Conservation (phyloP, 2,329 filamentous ascomycete genomes). For the Trichoderma koningii region DNA sequence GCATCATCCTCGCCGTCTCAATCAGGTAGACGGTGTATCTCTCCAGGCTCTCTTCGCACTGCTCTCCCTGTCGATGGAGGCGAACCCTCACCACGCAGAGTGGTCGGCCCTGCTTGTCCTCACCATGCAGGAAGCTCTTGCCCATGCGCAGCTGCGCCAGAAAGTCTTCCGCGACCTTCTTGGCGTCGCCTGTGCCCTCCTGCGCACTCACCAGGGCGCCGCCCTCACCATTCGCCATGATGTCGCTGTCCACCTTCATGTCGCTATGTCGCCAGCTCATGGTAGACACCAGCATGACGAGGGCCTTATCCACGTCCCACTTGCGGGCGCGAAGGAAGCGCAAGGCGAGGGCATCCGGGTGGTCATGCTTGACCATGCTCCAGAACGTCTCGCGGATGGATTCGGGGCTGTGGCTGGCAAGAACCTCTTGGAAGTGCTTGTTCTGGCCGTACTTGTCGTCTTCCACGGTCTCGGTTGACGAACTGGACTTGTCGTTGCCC, state of each 20-base stretch:
- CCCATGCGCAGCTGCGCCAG: conserved; percentile 82
- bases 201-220: conserved; percentile 63
- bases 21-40: conserved; percentile 92
- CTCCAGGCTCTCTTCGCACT: conserved; percentile 79
- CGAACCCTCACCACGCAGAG: conserved; percentile 84
- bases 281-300: conserved; percentile 92
- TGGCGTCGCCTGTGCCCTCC: conserved; percentile 56
- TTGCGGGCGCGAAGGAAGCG: conserved; percentile 87
- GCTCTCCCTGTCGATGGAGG: conserved; percentile 78
- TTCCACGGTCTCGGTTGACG: conserved; percentile 42
- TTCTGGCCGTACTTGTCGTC: conserved; percentile 94
- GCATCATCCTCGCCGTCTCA: conserved; percentile 84
- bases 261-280: conserved; percentile 87
- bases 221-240: conserved; percentile 76
- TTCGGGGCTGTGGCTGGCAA: conserved; percentile 76
- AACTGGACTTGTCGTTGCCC: conserved; percentile 48
- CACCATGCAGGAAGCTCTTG: conserved; percentile 89
- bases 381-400: conserved; percentile 80
- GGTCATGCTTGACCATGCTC: conserved; percentile 92
- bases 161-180: conserved; percentile 71
- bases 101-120: conserved; percentile 80
- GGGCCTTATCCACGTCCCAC: conserved; percentile 91
- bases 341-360: conserved; percentile 82
- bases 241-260: conserved; percentile 85
- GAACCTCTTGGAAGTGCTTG: conserved; percentile 80